Evolutionary conservation across 2,329 filamentous ascomycete genomes (phyloP).

Genomic region (Lasiodiplodia sp.): DNA sequence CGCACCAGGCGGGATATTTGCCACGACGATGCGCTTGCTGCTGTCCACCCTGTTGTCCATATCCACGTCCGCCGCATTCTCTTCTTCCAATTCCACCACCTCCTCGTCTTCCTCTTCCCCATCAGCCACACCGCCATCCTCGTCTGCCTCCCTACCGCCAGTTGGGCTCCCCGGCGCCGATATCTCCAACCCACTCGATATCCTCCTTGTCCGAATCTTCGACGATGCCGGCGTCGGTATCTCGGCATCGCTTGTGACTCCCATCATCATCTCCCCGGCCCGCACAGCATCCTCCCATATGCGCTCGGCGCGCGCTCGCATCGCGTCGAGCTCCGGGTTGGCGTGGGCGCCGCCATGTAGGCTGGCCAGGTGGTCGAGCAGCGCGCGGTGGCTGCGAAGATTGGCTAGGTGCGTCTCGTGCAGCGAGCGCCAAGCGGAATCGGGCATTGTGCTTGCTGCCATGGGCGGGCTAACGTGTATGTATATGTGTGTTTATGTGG

Average conservation of each 20-base stretch:
- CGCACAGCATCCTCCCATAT: constrained; percentile 25
- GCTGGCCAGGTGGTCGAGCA: constrained; percentile 17
- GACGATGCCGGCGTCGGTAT: not conserved
- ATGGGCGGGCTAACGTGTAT: not conserved
- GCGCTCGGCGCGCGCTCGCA: constrained; percentile 17
- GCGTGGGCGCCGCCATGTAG: not conserved
- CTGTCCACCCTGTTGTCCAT: not conserved
- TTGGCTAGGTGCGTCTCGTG: constrained; percentile 25
- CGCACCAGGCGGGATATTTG: constrained; percentile 6
- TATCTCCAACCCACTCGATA: constrained; percentile 2
- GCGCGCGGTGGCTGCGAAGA: constrained; percentile 22
- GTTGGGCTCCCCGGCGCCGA: not conserved
- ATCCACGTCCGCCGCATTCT: not conserved
- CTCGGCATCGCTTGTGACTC: not conserved
- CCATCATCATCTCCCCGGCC: constrained; percentile 11
- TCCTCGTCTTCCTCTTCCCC: not conserved
- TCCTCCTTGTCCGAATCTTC: not conserved
- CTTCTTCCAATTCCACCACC: not conserved
- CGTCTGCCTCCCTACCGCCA: not conserved
- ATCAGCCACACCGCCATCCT: not conserved
- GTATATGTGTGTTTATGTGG: not conserved
- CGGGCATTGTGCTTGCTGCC: not conserved
- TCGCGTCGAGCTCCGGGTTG: constrained; percentile 6
- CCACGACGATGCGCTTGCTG: constrained; percentile 14
- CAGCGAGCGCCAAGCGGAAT: constrained; percentile 10